Evolutionary conservation across 2,329 filamentous ascomycete genomes (phyloP), one percentile per base, ranked within the genome.

Genomic region (Graphilbum sp.): DNA sequence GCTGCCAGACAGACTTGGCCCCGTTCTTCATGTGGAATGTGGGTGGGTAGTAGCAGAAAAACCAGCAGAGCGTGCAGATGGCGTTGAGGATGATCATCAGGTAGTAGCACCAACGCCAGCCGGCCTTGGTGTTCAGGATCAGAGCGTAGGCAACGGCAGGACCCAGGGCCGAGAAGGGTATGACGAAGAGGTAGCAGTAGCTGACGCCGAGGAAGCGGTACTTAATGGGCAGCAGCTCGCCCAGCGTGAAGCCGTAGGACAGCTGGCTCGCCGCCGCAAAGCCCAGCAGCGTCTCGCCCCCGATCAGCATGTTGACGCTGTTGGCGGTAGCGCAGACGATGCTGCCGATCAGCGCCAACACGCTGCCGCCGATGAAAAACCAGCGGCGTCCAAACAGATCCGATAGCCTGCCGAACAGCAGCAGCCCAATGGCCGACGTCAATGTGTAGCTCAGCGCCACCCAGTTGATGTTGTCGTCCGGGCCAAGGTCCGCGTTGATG

Each of bases 31-130:
- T 58, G 17, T 54, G 47, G 47, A 58, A 66, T 8, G 55, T 58
- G 0, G 66, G 63, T 19, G 63, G 65, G 43, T 60, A 58, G 49
- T 67, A 69, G 39, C 63, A 60, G 43, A 63, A 53, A 25, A 52
- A 50, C 40, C 59, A 66, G 7, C 64, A 52, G 2, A 54, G 46
- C 2, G 62, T 45, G 11, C 58, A 52, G 18, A 63, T 41, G n/a
- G 52, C 54, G 27, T 53, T 56, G 39, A 62, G 52, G 37, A 66
- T 62, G 45, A 63, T 61, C 40, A 59, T 60, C 4, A 69, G 46
- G 45, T 63, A 67, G 48, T 63, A 71, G 39, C 39, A 41, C 21
- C 50, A 48, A 19, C 52, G 43, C 53, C 51, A 56, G 32, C 48
- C 45, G n/a, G 47, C 47, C 13, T 46, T 46, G 23, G 48, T 46